Percentiles rank a stretch among this genome's conserved stretches.
Conservation (phyloP, 495 filamentous ascomycete genomes). For the Cercophora samala region DNA sequence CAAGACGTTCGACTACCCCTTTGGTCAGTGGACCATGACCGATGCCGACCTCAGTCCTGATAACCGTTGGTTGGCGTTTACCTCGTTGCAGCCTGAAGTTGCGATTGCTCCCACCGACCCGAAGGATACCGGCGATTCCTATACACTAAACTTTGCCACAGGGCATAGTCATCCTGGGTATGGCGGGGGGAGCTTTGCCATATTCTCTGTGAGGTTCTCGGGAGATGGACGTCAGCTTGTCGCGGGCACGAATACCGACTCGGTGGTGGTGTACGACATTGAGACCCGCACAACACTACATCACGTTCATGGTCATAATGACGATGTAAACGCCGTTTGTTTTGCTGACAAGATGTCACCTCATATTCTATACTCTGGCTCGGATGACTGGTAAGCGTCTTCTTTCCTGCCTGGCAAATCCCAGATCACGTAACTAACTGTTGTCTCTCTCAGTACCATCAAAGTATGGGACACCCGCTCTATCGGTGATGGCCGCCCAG, state of each 20-base stretch:
- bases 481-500: constrained; percentile 81
- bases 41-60: constrained; percentile 91
- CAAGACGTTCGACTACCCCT: constrained; percentile 83
- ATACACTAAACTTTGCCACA: constrained; percentile 65
- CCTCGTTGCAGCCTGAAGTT: constrained; percentile 75
- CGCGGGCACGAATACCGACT: constrained; percentile 74
- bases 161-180: constrained; percentile 37
- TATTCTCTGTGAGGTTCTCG: constrained; percentile 90
- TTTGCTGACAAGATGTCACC: constrained; percentile 87
- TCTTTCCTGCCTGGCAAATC: not conserved
- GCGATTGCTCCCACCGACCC: constrained; percentile 87
- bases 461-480: constrained; percentile 96
- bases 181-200: constrained; percentile 51
- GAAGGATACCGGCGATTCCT: constrained; percentile 70
- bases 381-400: constrained; percentile 65
- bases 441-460: constrained; percentile 51
- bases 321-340: constrained; percentile 96
- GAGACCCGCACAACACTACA: constrained; percentile 72
- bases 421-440: not conserved
- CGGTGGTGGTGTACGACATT: constrained; percentile 91
- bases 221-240: constrained; percentile 90
- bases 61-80: constrained; percentile 85
- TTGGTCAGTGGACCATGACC: constrained; percentile 91
- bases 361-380: constrained; percentile 94
- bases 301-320: constrained; percentile 69